These are phyloP conservation scores for Rhipidocladum racemiflorum DNA, from an alignment of 176 grass and related monocot species.

Conservation along the genomic window DNA sequence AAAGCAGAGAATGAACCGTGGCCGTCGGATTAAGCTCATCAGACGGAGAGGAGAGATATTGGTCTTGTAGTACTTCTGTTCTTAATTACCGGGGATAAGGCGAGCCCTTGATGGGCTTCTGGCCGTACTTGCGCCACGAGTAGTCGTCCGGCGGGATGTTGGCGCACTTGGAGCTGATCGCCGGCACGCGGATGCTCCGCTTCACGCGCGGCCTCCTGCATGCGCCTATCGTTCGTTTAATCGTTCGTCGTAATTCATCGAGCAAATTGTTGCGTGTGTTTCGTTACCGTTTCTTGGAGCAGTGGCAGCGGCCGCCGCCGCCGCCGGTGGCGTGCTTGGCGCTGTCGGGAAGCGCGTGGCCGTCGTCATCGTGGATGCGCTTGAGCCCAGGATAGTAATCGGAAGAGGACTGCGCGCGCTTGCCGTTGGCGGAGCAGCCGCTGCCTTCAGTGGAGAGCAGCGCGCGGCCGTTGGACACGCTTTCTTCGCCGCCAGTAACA, in stretches of 20 bases:
- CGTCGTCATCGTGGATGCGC: conserved; percentile 17
- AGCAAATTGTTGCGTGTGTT: background rate
- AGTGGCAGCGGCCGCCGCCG: conserved; percentile 40
- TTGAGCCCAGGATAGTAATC: background rate
- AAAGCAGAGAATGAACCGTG: no score
- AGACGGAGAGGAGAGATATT: background rate
- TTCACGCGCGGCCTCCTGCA: conserved; percentile 47
- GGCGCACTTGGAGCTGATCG: conserved; percentile 58
- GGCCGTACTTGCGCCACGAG: conserved; percentile 97
- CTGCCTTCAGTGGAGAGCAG: background rate
- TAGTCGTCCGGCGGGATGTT: conserved; percentile 61
- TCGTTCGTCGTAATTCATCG: background rate
- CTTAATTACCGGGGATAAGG: conserved; percentile 43
- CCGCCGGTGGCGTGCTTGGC: background rate
- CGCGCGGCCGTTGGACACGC: conserved; percentile 46
- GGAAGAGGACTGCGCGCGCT: background rate
- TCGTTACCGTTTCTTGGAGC: conserved; percentile 58
- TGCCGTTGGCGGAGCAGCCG: conserved; percentile 6
- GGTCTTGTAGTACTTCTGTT: background rate
- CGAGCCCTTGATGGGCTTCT: conserved; percentile 97
- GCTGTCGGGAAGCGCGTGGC: background rate
- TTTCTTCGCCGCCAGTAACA: conserved; percentile 55
- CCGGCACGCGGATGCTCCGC: conserved; percentile 48
- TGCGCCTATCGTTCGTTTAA: background rate
- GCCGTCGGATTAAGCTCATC: background rate